These are phyloP conservation scores for Penicillium chermesinum DNA, from an alignment of 495 filamentous ascomycete species.

Conservation along the genomic window DNA sequence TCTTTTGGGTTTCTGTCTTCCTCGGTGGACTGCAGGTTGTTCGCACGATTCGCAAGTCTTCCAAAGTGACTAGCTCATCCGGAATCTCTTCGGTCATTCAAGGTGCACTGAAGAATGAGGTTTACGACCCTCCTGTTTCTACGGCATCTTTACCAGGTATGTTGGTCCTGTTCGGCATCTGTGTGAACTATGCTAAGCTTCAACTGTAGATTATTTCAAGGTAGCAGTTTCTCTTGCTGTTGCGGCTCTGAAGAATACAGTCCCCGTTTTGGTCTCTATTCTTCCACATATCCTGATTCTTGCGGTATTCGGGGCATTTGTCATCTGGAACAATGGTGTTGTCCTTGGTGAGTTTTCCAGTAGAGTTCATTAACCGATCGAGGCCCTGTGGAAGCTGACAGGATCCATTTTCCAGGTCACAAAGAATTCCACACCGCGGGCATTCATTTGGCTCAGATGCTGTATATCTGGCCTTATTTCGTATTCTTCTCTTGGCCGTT, in stretches of 20 bases:
- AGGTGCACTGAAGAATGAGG: constrained; percentile 42
- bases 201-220: constrained; percentile 51
- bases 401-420: constrained; percentile 58
- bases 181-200: constrained; percentile 19
- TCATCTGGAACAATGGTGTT: constrained; percentile 83
- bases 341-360: constrained; percentile 62
- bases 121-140: constrained; percentile 61
- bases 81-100: constrained; percentile 24
- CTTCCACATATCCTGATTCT: constrained; percentile 67
- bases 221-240: constrained; percentile 55
- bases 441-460: constrained; percentile 84
- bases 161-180: constrained; percentile 1
- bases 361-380: neutral
- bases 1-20: constrained; percentile 90
- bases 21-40: constrained; percentile 71
- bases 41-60: constrained; percentile 30
- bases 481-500: constrained; percentile 85
- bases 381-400: neutral
- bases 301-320: constrained; percentile 64
- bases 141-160: constrained; percentile 54
- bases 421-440: constrained; percentile 90
- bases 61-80: constrained; percentile 21
- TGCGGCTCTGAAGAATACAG: constrained; percentile 47
- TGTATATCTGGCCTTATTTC: constrained; percentile 90
- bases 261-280: constrained; percentile 44